Evolutionary conservation across 495 filamentous ascomycete genomes (phyloP).

Genomic region (Daldinia caldariorum): DNA sequence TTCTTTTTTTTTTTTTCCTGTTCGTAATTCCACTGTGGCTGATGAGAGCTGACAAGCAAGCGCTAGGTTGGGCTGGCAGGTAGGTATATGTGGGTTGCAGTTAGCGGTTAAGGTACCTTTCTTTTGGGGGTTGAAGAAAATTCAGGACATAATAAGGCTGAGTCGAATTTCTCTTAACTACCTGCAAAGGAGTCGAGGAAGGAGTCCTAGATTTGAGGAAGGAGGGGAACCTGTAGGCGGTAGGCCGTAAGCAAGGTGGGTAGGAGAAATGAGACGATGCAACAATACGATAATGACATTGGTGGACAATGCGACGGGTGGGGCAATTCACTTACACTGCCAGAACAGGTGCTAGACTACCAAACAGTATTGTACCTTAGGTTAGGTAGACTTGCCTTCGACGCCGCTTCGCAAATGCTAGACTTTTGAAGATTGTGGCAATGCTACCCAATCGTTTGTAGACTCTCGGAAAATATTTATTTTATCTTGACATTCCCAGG

Average conservation of each 20-base stretch:
- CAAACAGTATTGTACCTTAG: too few relatives aligned
- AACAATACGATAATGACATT: conserved; percentile 25
- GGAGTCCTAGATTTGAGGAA: conserved; percentile 39
- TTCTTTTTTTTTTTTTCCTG: background rate
- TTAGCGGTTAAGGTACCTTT: conserved; percentile 1
- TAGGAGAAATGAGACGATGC: conserved; percentile 38
- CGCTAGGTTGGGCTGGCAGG: conserved; percentile 16
- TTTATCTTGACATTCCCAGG: background rate
- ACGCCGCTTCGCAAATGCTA: background rate
- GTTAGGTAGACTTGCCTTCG: background rate
- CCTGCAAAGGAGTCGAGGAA: conserved; percentile 13
- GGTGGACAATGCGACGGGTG: conserved; percentile 32
- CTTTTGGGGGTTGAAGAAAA: conserved; percentile 10
- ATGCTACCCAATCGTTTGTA: conserved; percentile 6
- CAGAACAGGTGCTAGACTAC: background rate
- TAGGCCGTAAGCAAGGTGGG: conserved; percentile 19
- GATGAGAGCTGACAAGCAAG: conserved; percentile 33
- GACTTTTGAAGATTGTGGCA: conserved; percentile 25
- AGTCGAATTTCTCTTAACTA: conserved; percentile 24
- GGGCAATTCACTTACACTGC: conserved; percentile 15
- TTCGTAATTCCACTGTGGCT: conserved; percentile 42
- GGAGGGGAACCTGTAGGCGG: conserved; percentile 29
- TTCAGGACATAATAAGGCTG: conserved; percentile 38
- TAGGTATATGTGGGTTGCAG: background rate
- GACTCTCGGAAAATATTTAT: background rate